Percentiles rank a stretch among this genome's conserved stretches.
Conservation (phyloP, 129 eudicot genomes). For the Silybum marianum region DNA sequence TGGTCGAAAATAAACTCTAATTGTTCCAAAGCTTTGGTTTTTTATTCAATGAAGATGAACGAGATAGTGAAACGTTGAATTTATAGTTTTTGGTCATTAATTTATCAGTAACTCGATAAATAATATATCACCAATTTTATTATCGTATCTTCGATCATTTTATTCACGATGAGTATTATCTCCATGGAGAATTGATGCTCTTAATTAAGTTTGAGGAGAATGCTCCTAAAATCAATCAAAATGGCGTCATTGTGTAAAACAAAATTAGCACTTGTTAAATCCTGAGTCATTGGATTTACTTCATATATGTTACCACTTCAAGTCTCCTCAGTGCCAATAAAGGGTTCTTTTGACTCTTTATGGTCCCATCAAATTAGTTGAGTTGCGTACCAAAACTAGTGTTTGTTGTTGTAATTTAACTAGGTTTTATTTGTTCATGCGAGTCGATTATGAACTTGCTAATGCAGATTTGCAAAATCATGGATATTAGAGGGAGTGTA, state of each 20-base stretch:
- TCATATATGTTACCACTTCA: neutral
- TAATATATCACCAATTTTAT: neutral
- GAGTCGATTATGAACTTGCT: neutral
- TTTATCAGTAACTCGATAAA: no score
- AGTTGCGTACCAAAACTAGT: neutral
- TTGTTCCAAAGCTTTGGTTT: no score
- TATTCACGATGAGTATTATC: constrained; percentile 8
- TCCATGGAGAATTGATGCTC: constrained; percentile 6
- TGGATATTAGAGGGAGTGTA: neutral
- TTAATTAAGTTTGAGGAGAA: neutral
- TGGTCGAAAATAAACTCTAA: no score
- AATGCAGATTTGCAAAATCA: neutral
- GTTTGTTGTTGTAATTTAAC: neutral
- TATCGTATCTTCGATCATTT: constrained; percentile 11
- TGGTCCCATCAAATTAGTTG: neutral
- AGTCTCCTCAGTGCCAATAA: no score
- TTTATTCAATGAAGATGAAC: no score
- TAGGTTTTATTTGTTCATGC: neutral
- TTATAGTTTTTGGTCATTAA: no score
- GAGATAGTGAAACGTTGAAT: no score
- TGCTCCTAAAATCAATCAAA: neutral
- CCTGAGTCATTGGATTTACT: neutral
- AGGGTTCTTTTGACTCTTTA: neutral
- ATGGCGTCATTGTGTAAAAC: neutral
- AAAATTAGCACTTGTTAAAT: neutral